phyloP scores from a whole-genome alignment of 768 basidiomycete genomes.

The Auriscalpium vulgare region DNA sequence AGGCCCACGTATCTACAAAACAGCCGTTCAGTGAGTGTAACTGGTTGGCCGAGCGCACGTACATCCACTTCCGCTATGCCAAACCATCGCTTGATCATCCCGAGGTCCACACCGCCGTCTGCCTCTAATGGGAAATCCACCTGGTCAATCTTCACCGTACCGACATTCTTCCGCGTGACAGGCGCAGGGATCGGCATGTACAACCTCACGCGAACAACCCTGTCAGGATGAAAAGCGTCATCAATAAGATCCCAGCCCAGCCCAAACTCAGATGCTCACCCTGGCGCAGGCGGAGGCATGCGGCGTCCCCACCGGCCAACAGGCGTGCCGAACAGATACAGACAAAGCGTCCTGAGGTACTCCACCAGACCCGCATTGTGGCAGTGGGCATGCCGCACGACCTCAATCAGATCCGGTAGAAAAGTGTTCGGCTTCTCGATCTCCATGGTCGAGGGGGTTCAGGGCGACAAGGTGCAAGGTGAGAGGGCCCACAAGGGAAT shows the following conservation, averaged over 20 bases:
- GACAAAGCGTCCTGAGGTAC: conserved; percentile 1
- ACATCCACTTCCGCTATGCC: conserved; percentile 6
- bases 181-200: too few relatives aligned
- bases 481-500: too few relatives aligned
- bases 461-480: too few relatives aligned
- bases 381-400: too few relatives aligned
- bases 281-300: conserved; percentile 1
- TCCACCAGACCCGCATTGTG: too few relatives aligned
- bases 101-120: conserved; percentile 10
- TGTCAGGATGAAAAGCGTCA: not conserved
- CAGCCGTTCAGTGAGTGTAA: not conserved
- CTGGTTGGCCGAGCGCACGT: not conserved
- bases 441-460: too few relatives aligned
- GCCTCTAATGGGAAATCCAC: conserved; percentile 10
- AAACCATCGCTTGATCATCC: conserved; percentile 11
- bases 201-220: conserved; percentile 10
- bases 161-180: too few relatives aligned
- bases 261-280: not conserved
- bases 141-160: not conserved
- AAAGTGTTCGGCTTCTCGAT: too few relatives aligned
- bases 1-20: not conserved
- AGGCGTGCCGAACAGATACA: conserved; percentile 12
- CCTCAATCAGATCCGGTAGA: too few relatives aligned
- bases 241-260: not conserved
- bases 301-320: conserved; percentile 4